phyloP scores from a whole-genome alignment of 495 filamentous ascomycete species.

The Podospora comata region DNA sequence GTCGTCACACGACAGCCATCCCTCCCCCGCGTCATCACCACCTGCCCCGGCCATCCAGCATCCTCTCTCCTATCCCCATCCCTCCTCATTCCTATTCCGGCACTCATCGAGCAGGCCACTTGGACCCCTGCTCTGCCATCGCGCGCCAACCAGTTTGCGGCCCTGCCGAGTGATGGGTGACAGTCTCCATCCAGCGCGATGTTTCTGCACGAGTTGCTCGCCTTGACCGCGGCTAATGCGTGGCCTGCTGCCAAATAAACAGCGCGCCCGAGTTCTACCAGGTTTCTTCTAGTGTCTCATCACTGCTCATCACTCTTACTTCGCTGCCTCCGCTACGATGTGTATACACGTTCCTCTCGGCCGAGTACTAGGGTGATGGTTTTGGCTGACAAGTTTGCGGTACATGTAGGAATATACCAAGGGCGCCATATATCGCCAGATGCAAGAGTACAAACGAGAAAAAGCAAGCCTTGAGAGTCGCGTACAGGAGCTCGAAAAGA shows the following conservation, averaged over 20 bases:
- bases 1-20: constrained; percentile 43
- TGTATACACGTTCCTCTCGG: constrained; percentile 28
- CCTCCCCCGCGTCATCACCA: constrained; percentile 21
- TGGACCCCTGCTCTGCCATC: constrained; percentile 6
- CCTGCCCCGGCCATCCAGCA: constrained; percentile 7
- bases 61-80: constrained; percentile 1
- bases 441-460: constrained; percentile 95
- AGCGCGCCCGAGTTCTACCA: constrained; percentile 36
- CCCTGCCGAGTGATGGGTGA: constrained; percentile 11
- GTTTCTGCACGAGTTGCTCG: constrained; percentile 29
- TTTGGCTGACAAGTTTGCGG: constrained; percentile 32
- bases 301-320: constrained; percentile 21
- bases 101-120: constrained; percentile 16
- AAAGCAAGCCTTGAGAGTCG: constrained; percentile 71
- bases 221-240: constrained; percentile 48
- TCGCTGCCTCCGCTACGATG: constrained; percentile 29
- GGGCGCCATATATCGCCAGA: constrained; percentile 94
- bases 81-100: constrained; percentile 13
- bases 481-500: constrained; percentile 71
- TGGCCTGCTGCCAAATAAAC: constrained; percentile 42
- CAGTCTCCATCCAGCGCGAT: constrained; percentile 28
- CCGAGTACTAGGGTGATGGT: constrained; percentile 24
- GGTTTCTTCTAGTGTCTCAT: constrained; percentile 28
- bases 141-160: constrained; percentile 15
- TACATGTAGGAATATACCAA: constrained; percentile 80